Conservation (phyloP, 1,284 basidiomycete species). For the Fomes fomentarius region DNA sequence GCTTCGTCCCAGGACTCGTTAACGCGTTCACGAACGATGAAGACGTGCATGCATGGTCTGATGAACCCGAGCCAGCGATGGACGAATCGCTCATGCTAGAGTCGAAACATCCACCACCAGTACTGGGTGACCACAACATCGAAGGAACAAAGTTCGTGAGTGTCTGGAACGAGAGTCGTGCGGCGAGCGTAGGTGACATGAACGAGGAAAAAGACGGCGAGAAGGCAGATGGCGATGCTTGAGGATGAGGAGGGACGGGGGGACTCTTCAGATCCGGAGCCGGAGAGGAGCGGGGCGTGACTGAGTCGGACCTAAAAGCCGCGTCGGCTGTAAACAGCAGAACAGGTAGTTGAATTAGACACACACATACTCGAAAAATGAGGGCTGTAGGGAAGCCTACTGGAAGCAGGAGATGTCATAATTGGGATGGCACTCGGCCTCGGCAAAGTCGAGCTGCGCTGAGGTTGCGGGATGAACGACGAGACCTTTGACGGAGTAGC, state of each 20-base stretch:
- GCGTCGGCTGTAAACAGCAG: conserved; percentile 22
- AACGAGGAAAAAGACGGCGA: conserved; percentile 40
- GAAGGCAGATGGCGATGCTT: conserved; percentile 16
- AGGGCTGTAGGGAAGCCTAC: conserved; percentile 31
- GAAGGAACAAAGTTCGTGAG: conserved; percentile 61
- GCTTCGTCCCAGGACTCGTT: conserved; percentile 11
- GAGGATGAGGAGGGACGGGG: conserved; percentile 5
- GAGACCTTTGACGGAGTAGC: conserved; percentile 34
- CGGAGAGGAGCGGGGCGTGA: conserved; percentile 27
- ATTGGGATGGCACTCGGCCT: conserved; percentile 33
- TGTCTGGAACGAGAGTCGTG: conserved; percentile 47
- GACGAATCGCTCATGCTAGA: conserved; percentile 29
- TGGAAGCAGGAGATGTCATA: conserved; percentile 30
- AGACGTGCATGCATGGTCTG: conserved; percentile 9
- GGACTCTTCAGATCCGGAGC: conserved; percentile 25
- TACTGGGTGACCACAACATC: conserved; percentile 43
- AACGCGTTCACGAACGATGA: conserved; percentile 26
- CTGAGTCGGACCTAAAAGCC: conserved; percentile 21
- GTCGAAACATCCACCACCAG: conserved; percentile 15
- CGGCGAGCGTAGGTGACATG: conserved; percentile 53
- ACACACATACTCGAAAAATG: conserved; percentile 34
- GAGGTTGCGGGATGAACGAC: conserved; percentile 58
- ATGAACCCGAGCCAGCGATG: conserved; percentile 23
- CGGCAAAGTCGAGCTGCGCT: conserved; percentile 29
- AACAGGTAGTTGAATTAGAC: conserved; percentile 21